Base-by-base conservation (phyloP, 768 basidiomycete species). In the Pisolithus marmoratus region DNA sequence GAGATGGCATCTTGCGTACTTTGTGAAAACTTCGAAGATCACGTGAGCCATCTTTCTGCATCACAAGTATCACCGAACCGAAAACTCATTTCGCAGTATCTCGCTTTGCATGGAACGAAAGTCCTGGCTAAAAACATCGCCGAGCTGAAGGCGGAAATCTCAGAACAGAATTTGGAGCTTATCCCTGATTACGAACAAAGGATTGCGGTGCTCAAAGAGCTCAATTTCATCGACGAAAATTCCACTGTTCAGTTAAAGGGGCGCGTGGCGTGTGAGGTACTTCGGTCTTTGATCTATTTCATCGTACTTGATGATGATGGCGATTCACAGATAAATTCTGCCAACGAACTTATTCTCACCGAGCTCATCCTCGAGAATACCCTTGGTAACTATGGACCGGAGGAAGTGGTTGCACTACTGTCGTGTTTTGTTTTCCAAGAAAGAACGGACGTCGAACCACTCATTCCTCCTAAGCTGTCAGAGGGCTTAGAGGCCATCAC, bases 361-460 rank as follows among this genome's bases (percentile, higher is more conserved):
- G 96, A 99, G 63, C 81, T 99, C 47, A 95, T 99, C 50, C 78
- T 98, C 48, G 96, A 99, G 63, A 99, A 99, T 63, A 88, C 90
- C 0, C 74, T 98, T 26, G 91, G 92, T 6, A 73, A 74, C 14
- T 98, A 90, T 65, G 93, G 93, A 43, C 91, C 96, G 0, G 92
- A 93, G 67, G 96, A 98, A 70, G 92, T 95, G 47, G 96, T 95
- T 38, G 94, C 96, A 2, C 77, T 99, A 24, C 78, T 99, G 5
- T 97, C 95, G 4, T 90, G 90, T 63, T 98, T 99, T 64, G 87
- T 99, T 38, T 99, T 99, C 69, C 96, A 98, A 67, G 96, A 99
- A 66, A 98, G 96, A 72, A 93, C 94, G 14, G 93, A 96, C 8
- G 75, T 84, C 8, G 91, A 94, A 58, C 94, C 96, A 20, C 67